Evolutionary conservation across 192 early-diverging fungal species (phyloP).

Genomic region (Chytriomyces confervae): DNA sequence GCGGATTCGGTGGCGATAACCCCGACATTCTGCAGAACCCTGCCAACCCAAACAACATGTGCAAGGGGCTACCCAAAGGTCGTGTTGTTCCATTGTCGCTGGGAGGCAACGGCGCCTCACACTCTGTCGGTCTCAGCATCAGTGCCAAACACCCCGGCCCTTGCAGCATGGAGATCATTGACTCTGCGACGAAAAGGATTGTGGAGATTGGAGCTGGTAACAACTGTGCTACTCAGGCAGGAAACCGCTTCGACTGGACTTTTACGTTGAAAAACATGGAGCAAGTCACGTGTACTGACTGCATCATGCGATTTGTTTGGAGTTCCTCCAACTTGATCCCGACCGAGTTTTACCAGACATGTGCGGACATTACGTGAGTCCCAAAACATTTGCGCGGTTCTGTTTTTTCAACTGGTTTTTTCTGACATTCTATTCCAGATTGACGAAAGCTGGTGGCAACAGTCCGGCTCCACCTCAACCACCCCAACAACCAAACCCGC

Average conservation of each 20-base stretch:
- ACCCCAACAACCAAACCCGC: background rate
- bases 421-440: background rate
- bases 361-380: slow-evolving; percentile 6
- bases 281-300: slow-evolving; percentile 44
- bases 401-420: background rate
- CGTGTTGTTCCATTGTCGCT: background rate
- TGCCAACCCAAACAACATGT: background rate
- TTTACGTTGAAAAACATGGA: slow-evolving; percentile 44
- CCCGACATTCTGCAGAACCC: background rate
- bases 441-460: background rate
- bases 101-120: slow-evolving; percentile 1
- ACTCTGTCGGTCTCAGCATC: slow-evolving; percentile 38
- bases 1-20: background rate
- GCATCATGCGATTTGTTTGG: slow-evolving; percentile 49
- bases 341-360: slow-evolving; percentile 41
- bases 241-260: slow-evolving; percentile 47
- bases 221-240: slow-evolving; percentile 37
- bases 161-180: slow-evolving; percentile 45
- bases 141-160: slow-evolving; percentile 49
- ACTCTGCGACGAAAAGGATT: slow-evolving; percentile 18
- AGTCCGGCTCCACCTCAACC: background rate
- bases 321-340: slow-evolving; percentile 37
- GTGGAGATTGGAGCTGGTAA: slow-evolving; percentile 18
- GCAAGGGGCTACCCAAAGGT: background rate
- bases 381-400: background rate